These are phyloP conservation scores for Moesziomyces sp. DNA, from an alignment of 1,284 basidiomycete genomes.

Conservation along the genomic window DNA sequence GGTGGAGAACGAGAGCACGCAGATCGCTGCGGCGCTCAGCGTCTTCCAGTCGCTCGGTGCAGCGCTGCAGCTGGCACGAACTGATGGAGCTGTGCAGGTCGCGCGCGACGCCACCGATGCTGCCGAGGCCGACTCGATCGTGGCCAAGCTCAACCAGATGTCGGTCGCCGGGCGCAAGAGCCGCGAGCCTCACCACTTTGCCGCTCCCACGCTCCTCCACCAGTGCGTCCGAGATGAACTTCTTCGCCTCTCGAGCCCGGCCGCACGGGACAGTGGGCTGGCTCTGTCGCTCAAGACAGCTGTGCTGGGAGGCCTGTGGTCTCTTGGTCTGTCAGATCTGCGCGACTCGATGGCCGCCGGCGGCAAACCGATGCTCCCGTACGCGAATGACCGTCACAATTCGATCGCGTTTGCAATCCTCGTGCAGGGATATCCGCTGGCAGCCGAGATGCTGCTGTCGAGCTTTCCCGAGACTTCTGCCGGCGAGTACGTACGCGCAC, in stretches of 20 bases:
- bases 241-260: slow-evolving; percentile 8
- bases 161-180: slow-evolving; percentile 45
- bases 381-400: slow-evolving; percentile 27
- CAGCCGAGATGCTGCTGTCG: slow-evolving; percentile 30
- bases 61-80: slow-evolving; percentile 31
- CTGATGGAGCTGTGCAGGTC: slow-evolving; percentile 29
- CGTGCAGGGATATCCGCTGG: slow-evolving; percentile 39
- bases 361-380: slow-evolving; percentile 31
- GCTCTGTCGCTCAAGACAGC: slow-evolving; percentile 27
- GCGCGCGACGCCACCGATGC: slow-evolving; percentile 7
- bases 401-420: slow-evolving; percentile 37
- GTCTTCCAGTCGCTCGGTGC: slow-evolving; percentile 36
- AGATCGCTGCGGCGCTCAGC: slow-evolving; percentile 38
- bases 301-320: slow-evolving; percentile 36
- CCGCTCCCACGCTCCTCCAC: slow-evolving; percentile 39
- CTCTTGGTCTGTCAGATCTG: slow-evolving; percentile 35
- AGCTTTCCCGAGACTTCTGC: slow-evolving; percentile 39
- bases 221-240: slow-evolving; percentile 39
- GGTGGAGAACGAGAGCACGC: slow-evolving; percentile 37
- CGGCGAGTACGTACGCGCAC: slow-evolving; percentile 41
- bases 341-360: slow-evolving; percentile 15
- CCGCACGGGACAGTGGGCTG: not conserved
- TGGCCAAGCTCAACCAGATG: slow-evolving; percentile 45
- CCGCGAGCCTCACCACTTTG: slow-evolving; percentile 44
- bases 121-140: slow-evolving; percentile 39